Conservation (phyloP, 2,329 filamentous ascomycete genomes). For the Colletotrichum sp. region DNA sequence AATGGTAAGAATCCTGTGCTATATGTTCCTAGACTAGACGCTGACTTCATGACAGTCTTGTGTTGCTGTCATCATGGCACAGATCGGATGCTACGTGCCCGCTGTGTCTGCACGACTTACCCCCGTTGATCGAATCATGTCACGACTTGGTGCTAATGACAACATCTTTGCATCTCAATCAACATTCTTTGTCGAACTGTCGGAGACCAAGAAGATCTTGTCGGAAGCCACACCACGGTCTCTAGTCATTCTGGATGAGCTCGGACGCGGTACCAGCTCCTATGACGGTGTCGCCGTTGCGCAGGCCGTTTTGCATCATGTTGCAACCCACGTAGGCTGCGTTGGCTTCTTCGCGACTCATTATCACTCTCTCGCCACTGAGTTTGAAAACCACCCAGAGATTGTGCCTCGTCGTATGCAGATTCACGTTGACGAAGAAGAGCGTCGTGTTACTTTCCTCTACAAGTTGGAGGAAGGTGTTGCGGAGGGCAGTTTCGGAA, state of each 20-base stretch:
- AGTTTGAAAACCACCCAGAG: slow-evolving; percentile 90
- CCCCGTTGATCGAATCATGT: slow-evolving; percentile 97
- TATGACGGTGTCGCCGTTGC: slow-evolving; percentile 98
- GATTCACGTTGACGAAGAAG: slow-evolving; percentile 86
- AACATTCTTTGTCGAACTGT: slow-evolving; percentile 97
- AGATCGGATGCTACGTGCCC: slow-evolving; percentile 92
- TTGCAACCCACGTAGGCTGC: slow-evolving; percentile 91
- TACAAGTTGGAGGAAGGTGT: slow-evolving; percentile 95
- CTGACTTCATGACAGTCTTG: slow-evolving; percentile 69
- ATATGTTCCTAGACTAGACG: neutral
- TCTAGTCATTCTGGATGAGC: slow-evolving; percentile 94
- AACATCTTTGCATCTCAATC: slow-evolving; percentile 98
- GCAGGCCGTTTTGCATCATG: slow-evolving; percentile 95
- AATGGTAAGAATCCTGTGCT: slow-evolving; percentile 67
- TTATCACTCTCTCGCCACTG: slow-evolving; percentile 91
- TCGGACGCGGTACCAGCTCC: slow-evolving; percentile 91
- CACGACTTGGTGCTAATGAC: slow-evolving; percentile 94
- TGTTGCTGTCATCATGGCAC: slow-evolving; percentile 95
- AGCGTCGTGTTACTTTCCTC: slow-evolving; percentile 90
- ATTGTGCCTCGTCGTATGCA: slow-evolving; percentile 89
- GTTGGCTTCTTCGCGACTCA: slow-evolving; percentile 98
- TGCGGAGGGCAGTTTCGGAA: slow-evolving; percentile 95
- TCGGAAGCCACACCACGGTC: slow-evolving; percentile 92
- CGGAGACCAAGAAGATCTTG: slow-evolving; percentile 97
- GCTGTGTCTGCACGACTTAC: slow-evolving; percentile 83